Conservation (phyloP, 2,329 filamentous ascomycete genomes). For the Aspergillus fumigatus region DNA sequence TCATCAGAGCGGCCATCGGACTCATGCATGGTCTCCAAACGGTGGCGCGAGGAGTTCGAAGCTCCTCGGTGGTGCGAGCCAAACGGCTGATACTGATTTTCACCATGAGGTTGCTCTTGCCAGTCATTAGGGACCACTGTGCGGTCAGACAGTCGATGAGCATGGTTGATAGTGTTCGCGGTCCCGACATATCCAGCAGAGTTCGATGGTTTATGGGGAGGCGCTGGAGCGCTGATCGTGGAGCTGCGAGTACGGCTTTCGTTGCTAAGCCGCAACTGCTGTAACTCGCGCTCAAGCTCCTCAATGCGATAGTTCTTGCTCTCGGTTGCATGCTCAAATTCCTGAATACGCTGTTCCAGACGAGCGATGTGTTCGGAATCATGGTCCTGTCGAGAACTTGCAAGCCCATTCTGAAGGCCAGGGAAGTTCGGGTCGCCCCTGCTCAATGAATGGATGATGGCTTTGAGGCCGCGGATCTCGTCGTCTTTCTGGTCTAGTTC, state of each 20-base stretch:
- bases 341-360: conserved; percentile 74
- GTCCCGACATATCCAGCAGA: conserved; percentile 24
- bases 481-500: conserved; percentile 93
- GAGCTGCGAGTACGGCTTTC: conserved; percentile 30
- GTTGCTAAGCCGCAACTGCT: conserved; percentile 29
- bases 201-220: conserved; percentile 30
- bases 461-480: conserved; percentile 93
- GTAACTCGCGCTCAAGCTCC: conserved; percentile 79
- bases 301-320: conserved; percentile 71
- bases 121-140: conserved; percentile 41
- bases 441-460: conserved; percentile 94
- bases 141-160: conserved; percentile 39
- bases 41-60: conserved; percentile 26
- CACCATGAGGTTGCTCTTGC: conserved; percentile 29
- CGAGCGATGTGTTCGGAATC: conserved; percentile 56
- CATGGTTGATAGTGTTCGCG: conserved; percentile 26
- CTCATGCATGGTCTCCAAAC: conserved; percentile 39
- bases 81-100: conserved; percentile 21
- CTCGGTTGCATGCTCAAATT: conserved; percentile 69
- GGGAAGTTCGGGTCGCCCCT: conserved; percentile 47
- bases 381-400: conserved; percentile 31
- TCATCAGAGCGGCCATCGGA: conserved; percentile 60
- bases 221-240: conserved; percentile 30
- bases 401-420: conserved; percentile 25
- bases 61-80: conserved; percentile 22